Conservation (phyloP, 78 protist species). For the Salpingoeca rosetta region DNA sequence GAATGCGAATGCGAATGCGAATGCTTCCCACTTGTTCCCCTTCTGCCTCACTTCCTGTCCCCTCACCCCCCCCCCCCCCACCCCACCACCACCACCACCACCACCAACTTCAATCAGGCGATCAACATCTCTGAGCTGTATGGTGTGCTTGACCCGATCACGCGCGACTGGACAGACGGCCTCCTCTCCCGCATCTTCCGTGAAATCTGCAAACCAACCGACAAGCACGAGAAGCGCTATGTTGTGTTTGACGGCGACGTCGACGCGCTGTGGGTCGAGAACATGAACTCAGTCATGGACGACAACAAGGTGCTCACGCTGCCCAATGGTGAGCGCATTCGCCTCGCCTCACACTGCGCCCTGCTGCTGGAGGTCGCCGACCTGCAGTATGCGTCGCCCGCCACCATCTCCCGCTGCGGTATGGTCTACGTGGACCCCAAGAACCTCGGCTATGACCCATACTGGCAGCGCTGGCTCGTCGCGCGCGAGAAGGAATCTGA, state of each 20-base stretch:
- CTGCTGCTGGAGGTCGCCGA: constrained; percentile 80
- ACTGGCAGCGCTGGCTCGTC: constrained; percentile 36
- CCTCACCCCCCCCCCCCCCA: too few relatives aligned
- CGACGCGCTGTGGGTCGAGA: constrained; percentile 82
- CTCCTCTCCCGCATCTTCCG: constrained; percentile 77
- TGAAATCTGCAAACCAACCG: constrained; percentile 43
- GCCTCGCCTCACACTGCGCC: constrained; percentile 43
- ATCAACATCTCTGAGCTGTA: constrained; percentile 62
- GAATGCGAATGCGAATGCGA: too few relatives aligned
- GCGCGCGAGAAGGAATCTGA: neutral
- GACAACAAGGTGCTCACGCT: constrained; percentile 87
- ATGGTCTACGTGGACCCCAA: constrained; percentile 88
- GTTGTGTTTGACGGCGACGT: constrained; percentile 78
- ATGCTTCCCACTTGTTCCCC: too few relatives aligned
- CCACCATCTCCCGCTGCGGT: constrained; percentile 87
- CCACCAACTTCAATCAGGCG: too few relatives aligned
- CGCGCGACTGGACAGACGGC: constrained; percentile 90
- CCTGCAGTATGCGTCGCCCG: constrained; percentile 85
- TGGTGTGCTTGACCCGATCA: constrained; percentile 77
- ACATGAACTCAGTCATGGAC: constrained; percentile 90
- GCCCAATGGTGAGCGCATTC: constrained; percentile 85
- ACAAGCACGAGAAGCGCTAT: constrained; percentile 44
- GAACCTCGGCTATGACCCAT: constrained; percentile 64
- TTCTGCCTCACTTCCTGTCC: too few relatives aligned
- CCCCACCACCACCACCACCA: too few relatives aligned